phyloP scores from a whole-genome alignment of 1,139 yeast species.

The Geotrichum europaeum region DNA sequence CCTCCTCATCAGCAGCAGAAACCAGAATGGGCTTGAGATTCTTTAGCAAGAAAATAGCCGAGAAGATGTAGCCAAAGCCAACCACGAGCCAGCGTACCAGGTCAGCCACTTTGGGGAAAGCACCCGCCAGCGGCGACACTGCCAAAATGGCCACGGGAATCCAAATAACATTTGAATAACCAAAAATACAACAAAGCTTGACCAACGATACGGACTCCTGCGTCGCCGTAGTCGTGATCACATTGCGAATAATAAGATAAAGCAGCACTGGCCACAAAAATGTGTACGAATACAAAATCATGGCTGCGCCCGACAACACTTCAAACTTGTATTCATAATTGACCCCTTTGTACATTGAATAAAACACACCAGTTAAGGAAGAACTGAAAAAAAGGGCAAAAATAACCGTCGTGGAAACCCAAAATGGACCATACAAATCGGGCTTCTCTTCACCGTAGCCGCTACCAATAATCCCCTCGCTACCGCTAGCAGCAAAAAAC shows the following conservation, averaged over 20 bases:
- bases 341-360: constrained; percentile 39
- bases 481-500: constrained; percentile 22
- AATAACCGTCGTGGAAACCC: constrained; percentile 78
- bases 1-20: constrained; percentile 28
- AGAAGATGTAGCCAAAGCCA: constrained; percentile 35
- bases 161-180: constrained; percentile 77
- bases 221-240: constrained; percentile 29
- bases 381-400: constrained; percentile 68
- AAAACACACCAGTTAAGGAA: constrained; percentile 52
- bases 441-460: constrained; percentile 31
- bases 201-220: constrained; percentile 31
- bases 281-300: constrained; percentile 67
- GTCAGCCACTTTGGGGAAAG: constrained; percentile 30
- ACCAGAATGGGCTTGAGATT: constrained; percentile 34
- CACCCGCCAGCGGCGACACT: constrained; percentile 38
- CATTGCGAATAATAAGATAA: constrained; percentile 44
- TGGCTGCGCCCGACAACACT: constrained; percentile 58
- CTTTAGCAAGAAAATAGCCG: constrained; percentile 36
- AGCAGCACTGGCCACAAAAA: constrained; percentile 52
- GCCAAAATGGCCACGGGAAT: constrained; percentile 63
- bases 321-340: constrained; percentile 55
- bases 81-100: constrained; percentile 37
- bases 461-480: constrained; percentile 30
- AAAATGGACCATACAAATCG: constrained; percentile 75
- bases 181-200: constrained; percentile 57